Conservation (phyloP, 768 basidiomycete genomes). For the Kwoniella newhampshirensis region DNA sequence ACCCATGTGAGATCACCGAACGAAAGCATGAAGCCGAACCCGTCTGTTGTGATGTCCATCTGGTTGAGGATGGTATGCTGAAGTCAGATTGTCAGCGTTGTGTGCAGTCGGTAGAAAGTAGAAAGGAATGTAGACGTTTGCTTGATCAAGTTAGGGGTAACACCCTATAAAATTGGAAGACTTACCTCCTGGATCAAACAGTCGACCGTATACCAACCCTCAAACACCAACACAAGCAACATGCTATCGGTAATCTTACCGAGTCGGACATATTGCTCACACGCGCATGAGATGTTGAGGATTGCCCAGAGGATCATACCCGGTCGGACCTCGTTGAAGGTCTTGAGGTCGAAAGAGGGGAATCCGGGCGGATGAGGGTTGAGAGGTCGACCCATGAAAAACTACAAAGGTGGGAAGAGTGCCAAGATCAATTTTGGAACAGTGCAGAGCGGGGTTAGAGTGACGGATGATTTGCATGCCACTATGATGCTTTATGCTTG, state of each 20-base stretch:
- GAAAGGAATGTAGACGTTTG: too few relatives aligned
- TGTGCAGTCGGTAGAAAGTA: too few relatives aligned
- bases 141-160: too few relatives aligned
- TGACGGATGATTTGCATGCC: too few relatives aligned
- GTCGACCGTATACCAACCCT: constrained; percentile 82
- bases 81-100: too few relatives aligned
- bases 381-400: constrained; percentile 60
- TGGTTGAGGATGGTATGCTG: constrained; percentile 86
- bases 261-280: constrained; percentile 79
- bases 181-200: constrained; percentile 83
- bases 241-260: constrained; percentile 84
- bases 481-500: neutral
- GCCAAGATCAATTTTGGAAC: neutral
- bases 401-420: constrained; percentile 20
- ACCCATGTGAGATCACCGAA: constrained; percentile 92
- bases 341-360: constrained; percentile 68
- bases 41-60: constrained; percentile 97
- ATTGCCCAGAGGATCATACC: constrained; percentile 90
- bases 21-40: constrained; percentile 97
- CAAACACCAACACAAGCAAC: constrained; percentile 83
- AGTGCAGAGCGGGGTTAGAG: too few relatives aligned
- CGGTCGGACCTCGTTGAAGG: constrained; percentile 80
- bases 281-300: constrained; percentile 84
- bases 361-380: constrained; percentile 63
- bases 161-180: constrained; percentile 4